Conservation (phyloP, 2,329 filamentous ascomycete genomes). For the Aspergillus aculeatinus region DNA sequence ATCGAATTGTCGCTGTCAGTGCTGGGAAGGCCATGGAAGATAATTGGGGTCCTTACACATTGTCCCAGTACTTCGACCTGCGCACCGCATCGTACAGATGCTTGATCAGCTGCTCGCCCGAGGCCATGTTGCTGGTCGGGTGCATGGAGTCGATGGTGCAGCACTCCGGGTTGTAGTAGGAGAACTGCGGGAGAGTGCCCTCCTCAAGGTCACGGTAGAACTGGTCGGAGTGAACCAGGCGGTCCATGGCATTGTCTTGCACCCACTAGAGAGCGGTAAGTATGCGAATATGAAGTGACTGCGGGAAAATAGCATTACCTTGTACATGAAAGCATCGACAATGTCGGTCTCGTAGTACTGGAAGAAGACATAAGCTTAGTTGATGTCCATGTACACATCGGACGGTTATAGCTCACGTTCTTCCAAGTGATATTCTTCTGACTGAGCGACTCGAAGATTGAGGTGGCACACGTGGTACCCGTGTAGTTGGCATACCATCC, state of each 20-base stretch:
- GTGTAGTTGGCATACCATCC: conserved; percentile 37
- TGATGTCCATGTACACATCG: background rate
- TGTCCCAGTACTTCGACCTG: conserved; percentile 41
- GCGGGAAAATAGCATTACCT: conserved; percentile 14
- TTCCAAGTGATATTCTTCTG: conserved; percentile 41
- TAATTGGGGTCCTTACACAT: conserved; percentile 23
- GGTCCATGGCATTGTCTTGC: conserved; percentile 38
- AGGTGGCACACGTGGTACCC: conserved; percentile 35
- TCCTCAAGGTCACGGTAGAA: conserved; percentile 67
- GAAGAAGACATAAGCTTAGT: background rate
- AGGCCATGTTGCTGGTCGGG: conserved; percentile 39
- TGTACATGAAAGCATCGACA: conserved; percentile 39
- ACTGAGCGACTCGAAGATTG: conserved; percentile 40
- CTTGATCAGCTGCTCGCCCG: conserved; percentile 42
- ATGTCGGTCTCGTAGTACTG: conserved; percentile 43
- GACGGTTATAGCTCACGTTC: conserved; percentile 25
- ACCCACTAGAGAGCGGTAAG: conserved; percentile 28
- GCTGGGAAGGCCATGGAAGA: background rate
- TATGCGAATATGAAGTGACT: background rate
- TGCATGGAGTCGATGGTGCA: conserved; percentile 41
- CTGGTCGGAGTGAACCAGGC: conserved; percentile 30
- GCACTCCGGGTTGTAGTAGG: conserved; percentile 49
- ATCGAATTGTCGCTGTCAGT: background rate
- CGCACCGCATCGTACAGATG: conserved; percentile 46
- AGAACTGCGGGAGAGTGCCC: conserved; percentile 67